Conservation (phyloP, 1,284 basidiomycete genomes). For the Albatrellus sp. region DNA sequence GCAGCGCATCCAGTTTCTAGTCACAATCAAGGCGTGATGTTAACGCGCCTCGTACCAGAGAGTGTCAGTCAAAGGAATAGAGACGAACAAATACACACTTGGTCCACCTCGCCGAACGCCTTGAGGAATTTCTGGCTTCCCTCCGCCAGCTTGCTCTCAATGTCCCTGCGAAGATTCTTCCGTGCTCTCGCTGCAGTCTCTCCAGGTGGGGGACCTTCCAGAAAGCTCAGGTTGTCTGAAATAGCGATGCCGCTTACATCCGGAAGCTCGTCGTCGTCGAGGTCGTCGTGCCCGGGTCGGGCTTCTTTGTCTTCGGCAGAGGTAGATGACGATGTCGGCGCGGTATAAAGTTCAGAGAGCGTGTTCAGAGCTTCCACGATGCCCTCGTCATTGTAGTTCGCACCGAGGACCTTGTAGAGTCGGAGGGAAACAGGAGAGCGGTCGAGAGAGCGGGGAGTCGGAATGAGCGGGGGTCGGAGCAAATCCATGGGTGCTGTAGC, state of each 20-base stretch:
- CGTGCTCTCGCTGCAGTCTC: constrained; percentile 60
- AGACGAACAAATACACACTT: constrained; percentile 38
- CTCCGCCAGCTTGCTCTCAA: constrained; percentile 70
- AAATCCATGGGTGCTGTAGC: too few species aligned
- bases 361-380: constrained; percentile 76
- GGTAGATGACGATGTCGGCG: constrained; percentile 5
- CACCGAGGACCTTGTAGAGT: constrained; percentile 81
- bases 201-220: constrained; percentile 20
- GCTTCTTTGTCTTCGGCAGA: constrained; percentile 20
- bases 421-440: constrained; percentile 67
- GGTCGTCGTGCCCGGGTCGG: constrained; percentile 15
- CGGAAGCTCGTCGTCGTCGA: constrained; percentile 14
- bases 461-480: not conserved
- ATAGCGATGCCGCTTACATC: constrained; percentile 14
- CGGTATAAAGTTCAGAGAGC: constrained; percentile 64
- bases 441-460: constrained; percentile 11
- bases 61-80: not conserved
- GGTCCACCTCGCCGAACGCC: constrained; percentile 79
- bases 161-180: constrained; percentile 70
- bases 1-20: constrained; percentile 71
- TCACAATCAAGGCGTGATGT: constrained; percentile 3
- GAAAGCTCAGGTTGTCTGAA: constrained; percentile 14
- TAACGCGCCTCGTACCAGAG: constrained; percentile 2
- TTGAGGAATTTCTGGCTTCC: constrained; percentile 74
- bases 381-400: constrained; percentile 72